Base-by-base conservation (phyloP, 257 asterid species). In the Capsicum pubescens region DNA sequence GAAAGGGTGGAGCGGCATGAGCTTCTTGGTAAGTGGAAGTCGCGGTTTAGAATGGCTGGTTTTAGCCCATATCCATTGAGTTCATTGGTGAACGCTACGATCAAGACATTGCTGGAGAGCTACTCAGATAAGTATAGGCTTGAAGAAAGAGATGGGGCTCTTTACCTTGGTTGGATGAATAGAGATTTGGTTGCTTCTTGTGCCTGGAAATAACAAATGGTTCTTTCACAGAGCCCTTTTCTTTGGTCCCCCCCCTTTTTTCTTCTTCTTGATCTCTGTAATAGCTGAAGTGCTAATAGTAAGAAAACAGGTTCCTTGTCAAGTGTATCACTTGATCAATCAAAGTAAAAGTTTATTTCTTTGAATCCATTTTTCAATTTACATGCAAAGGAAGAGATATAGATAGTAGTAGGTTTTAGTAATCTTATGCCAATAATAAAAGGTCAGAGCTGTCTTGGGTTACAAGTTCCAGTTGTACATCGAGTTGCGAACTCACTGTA, bases 121-220 rank as follows among this genome's bases (percentile, higher is more conserved):
- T 92, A 93, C 78, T 87, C 92, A 58, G 80, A 84, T 13, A 90
- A 90, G 57, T 94, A 91, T 84, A 93, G 97, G 79, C 91, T 93
- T 87, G 90, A 90, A 71, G 98, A 95, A 81, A 92, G 97, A 87
- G 95, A 95, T 87, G 98, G 95, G 9, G 97, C 98, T 69, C 89
- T 95, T 54, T 94, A 90, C 90, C 97, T 95, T 86, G 99, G 99
- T 79, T 95, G 99, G 99, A 88, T 93, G 93, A 88, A 92, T 80
- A 93, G 97, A 84, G 95, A 95, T 89, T 91, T 95, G 88, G 98
- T 94, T 21, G 97, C 93, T 84, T 89, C 98, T 83, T 94, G 97
- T 89, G 98, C 99, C 21, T 95, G 99, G 99, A 93, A 91, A 56
- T 95, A 92, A 91, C 69, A 26, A 60, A 26, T 63, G 21, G 21